A percentile compares a stretch with the other conserved stretches of the same genome.
These are phyloP conservation scores for Boletus subcaerulescens DNA, from an alignment of 768 basidiomycete genomes.

Conservation along the genomic window DNA sequence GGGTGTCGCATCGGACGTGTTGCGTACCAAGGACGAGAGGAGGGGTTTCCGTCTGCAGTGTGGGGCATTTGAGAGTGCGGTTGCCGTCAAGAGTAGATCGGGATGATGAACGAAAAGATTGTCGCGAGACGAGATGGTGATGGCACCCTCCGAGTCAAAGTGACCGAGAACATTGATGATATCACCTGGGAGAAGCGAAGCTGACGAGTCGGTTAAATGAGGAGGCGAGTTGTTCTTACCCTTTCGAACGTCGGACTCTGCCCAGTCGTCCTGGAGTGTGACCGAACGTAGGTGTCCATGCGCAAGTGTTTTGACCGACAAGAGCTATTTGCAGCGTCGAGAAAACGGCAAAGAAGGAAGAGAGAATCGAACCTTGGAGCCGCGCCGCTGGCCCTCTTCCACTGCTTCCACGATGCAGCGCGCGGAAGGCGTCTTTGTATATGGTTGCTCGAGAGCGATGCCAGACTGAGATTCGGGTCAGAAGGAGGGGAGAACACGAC, in stretches of 20 bases:
- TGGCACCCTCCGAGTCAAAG: constrained; percentile 37
- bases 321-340: constrained; percentile 34
- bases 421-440: constrained; percentile 40
- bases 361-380: constrained; percentile 19
- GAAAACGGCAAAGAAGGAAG: background rate
- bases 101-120: constrained; percentile 88
- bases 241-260: constrained; percentile 52
- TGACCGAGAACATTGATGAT: constrained; percentile 72
- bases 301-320: constrained; percentile 47
- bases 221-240: constrained; percentile 41
- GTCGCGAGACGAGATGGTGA: constrained; percentile 57
- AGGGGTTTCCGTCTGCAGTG: constrained; percentile 86
- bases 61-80: constrained; percentile 78
- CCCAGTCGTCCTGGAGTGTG: constrained; percentile 78
- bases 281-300: constrained; percentile 45
- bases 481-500: background rate
- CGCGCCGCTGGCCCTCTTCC: constrained; percentile 30
- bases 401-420: constrained; percentile 57
- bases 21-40: constrained; percentile 61
- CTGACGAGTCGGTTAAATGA: background rate
- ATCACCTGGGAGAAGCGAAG: constrained; percentile 54
- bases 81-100: constrained; percentile 88
- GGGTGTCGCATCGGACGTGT: constrained; percentile 58
- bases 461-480: constrained; percentile 14
- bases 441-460: constrained; percentile 11